phyloP scores from a whole-genome alignment of 2,329 filamentous ascomycete species.

The Penicillium freii region DNA sequence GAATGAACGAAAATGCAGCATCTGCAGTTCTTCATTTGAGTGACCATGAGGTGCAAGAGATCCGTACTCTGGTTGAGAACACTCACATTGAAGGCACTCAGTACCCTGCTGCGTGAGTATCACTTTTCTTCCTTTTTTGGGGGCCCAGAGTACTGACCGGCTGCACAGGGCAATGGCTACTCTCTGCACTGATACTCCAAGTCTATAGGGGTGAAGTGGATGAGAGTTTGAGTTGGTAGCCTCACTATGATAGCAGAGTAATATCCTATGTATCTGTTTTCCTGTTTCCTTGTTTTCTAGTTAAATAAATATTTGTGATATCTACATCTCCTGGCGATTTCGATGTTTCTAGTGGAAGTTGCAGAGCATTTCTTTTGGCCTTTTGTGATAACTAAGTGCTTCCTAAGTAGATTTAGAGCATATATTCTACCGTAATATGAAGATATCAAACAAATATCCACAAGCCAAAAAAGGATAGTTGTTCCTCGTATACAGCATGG shows the following conservation, averaged over 20 bases:
- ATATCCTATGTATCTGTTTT: too few relatives aligned
- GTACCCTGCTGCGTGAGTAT: background rate
- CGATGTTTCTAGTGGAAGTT: background rate
- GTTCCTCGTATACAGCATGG: background rate
- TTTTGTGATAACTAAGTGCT: background rate
- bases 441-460: background rate
- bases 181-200: background rate
- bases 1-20: constrained; percentile 13
- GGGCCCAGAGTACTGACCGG: background rate
- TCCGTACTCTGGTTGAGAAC: constrained; percentile 10
- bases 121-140: background rate
- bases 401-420: background rate
- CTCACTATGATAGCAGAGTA: background rate
- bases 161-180: background rate
- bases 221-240: background rate
- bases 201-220: background rate
- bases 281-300: too few relatives aligned
- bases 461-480: background rate
- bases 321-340: background rate
- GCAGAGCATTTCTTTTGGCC: background rate
- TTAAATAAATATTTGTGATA: too few relatives aligned
- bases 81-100: background rate
- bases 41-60: constrained; percentile 12
- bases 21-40: constrained; percentile 3
- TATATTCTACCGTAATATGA: background rate